Evolutionary conservation across 2,329 filamentous ascomycete genomes (phyloP).

Genomic region (Arthrocladium fulminans): DNA sequence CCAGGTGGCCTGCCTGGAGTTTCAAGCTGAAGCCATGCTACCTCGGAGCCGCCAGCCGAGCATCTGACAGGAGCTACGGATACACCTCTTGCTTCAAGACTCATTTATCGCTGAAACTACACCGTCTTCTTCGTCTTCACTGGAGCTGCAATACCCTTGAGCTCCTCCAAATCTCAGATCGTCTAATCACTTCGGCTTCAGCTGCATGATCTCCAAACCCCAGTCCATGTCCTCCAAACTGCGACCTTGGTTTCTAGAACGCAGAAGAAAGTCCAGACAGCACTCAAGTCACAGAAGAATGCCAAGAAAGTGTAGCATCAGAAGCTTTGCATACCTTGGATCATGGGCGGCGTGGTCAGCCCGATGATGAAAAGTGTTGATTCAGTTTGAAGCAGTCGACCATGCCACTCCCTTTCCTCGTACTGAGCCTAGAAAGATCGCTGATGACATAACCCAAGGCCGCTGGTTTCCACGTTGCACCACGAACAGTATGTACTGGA

Average conservation of each 20-base stretch:
- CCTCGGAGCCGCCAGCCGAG: too few relatives aligned
- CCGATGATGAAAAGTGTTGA: constrained; percentile 58
- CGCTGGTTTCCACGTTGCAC: constrained; percentile 30
- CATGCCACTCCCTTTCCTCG: constrained; percentile 59
- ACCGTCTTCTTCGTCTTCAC: neutral
- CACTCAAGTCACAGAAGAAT: constrained; percentile 59
- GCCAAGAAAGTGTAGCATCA: constrained; percentile 77
- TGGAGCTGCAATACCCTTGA: neutral
- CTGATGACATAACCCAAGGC: constrained; percentile 37
- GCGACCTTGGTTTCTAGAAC: constrained; percentile 64
- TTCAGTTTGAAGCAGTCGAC: constrained; percentile 55
- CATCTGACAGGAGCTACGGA: too few relatives aligned
- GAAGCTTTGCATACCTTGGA: constrained; percentile 48
- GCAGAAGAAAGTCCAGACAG: constrained; percentile 64
- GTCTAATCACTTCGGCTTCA: constrained; percentile 24
- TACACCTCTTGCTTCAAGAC: too few relatives aligned
- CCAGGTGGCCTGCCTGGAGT: too few relatives aligned
- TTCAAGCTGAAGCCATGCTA: too few relatives aligned
- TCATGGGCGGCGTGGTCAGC: constrained; percentile 55
- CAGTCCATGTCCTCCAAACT: constrained; percentile 70
- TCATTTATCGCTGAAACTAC: neutral
- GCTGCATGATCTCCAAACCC: constrained; percentile 54
- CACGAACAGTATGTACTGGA: neutral
- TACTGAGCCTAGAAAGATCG: constrained; percentile 55
- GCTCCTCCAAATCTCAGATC: neutral